A percentile compares a stretch with the other conserved stretches of the same genome.
phyloP scores from a whole-genome alignment of 208 protist species.

The Naegleria lovaniensis region DNA sequence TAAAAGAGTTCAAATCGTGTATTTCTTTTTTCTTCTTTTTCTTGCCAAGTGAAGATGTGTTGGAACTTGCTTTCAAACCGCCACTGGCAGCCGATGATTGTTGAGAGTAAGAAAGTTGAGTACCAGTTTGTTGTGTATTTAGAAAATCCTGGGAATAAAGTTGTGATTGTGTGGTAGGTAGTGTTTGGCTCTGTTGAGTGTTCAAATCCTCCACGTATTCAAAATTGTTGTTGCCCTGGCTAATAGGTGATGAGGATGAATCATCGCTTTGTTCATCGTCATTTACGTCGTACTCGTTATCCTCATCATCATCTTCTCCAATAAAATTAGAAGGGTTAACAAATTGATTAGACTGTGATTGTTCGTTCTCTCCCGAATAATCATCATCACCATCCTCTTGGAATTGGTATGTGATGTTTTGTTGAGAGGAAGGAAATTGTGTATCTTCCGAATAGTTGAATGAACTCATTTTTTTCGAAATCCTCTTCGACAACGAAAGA shows the following conservation, averaged over 20 bases:
- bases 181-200: neutral
- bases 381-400: neutral
- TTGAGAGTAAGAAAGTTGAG: neutral
- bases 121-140: neutral
- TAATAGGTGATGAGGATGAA: neutral
- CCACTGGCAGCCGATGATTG: neutral
- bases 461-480: too few relatives aligned
- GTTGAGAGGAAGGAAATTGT: neutral
- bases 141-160: neutral
- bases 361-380: neutral
- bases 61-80: neutral
- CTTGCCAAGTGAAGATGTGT: neutral
- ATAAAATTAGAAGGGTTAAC: neutral
- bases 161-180: neutral
- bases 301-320: neutral
- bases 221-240: neutral
- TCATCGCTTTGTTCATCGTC: neutral
- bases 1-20: neutral
- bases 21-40: constrained; percentile 2
- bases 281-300: neutral
- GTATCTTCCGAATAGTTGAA: too few relatives aligned
- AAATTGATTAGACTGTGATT: neutral
- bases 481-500: too few relatives aligned
- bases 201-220: neutral
- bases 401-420: neutral